These are phyloP conservation scores for Batkoa obscura DNA, from an alignment of 371 early-diverging fungal genomes.

Conservation along the genomic window DNA sequence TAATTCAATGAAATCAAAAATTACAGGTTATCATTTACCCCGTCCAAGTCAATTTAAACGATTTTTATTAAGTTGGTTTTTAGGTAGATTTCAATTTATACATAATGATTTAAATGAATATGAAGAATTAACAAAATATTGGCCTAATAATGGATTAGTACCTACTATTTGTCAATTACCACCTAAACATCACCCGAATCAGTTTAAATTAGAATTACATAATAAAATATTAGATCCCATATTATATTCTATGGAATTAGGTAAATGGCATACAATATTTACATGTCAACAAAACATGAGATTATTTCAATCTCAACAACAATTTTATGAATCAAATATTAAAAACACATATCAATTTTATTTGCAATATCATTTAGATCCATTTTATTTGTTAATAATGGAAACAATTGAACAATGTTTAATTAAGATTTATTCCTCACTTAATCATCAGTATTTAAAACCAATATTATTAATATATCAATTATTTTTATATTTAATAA, in stretches of 20 bases:
- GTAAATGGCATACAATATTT: constrained; percentile 8
- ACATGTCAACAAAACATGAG: background rate
- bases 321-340: background rate
- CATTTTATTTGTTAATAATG: too few relatives aligned
- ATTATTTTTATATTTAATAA: too few relatives aligned
- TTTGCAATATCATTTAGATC: too few relatives aligned
- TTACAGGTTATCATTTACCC: constrained; percentile 8
- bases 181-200: constrained; percentile 6
- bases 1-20: constrained; percentile 4
- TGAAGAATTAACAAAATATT: constrained; percentile 2
- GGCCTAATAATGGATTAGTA: constrained; percentile 9
- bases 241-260: constrained; percentile 5
- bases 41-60: background rate
- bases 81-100: constrained; percentile 5
- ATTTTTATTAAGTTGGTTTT: background rate
- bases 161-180: constrained; percentile 7
- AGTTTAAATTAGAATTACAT: constrained; percentile 7
- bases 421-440: background rate
- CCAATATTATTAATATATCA: too few relatives aligned
- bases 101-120: too few relatives aligned
- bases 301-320: background rate
- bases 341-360: too few relatives aligned
- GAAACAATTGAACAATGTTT: background rate
- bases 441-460: too few relatives aligned
- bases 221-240: constrained; percentile 10